phyloP scores from a whole-genome alignment of 371 early-diverging fungal species.

The Rhizopus delemar region DNA sequence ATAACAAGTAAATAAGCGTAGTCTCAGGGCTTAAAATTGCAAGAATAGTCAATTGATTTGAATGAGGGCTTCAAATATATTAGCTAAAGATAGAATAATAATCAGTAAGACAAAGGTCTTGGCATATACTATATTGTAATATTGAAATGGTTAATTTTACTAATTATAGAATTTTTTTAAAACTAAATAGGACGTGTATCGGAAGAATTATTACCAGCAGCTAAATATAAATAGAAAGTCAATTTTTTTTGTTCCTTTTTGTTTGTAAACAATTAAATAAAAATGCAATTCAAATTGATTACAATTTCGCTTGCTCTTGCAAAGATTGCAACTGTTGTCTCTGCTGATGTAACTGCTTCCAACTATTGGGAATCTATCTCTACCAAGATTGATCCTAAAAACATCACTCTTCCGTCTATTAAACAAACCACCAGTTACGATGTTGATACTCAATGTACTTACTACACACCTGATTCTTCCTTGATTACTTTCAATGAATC shows the following conservation, averaged over 20 bases:
- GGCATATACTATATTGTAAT: neutral
- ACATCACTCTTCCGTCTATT: constrained; percentile 24
- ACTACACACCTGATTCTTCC: constrained; percentile 26
- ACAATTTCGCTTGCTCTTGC: constrained; percentile 29
- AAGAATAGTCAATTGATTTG: neutral
- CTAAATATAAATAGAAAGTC: neutral
- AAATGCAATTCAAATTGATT: constrained; percentile 34
- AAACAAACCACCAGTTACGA: constrained; percentile 20
- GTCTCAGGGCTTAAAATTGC: neutral
- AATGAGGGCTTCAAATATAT: too few species aligned
- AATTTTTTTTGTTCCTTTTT: neutral
- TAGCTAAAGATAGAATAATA: neutral
- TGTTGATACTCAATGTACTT: constrained; percentile 17
- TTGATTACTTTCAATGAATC: constrained; percentile 28
- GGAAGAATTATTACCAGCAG: neutral
- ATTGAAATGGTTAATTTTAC: constrained; percentile 4
- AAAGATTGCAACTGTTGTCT: constrained; percentile 12
- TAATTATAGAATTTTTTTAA: constrained; percentile 1
- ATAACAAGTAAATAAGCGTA: neutral
- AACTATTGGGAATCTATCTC: constrained; percentile 22
- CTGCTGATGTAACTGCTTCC: constrained; percentile 18
- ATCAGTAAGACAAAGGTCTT: neutral
- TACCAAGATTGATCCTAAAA: constrained; percentile 19
- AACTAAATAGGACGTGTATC: neutral
- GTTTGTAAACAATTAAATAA: neutral